Evolutionary conservation across 345 rosid genomes (phyloP).

Genomic region (Murraya paniculata): DNA sequence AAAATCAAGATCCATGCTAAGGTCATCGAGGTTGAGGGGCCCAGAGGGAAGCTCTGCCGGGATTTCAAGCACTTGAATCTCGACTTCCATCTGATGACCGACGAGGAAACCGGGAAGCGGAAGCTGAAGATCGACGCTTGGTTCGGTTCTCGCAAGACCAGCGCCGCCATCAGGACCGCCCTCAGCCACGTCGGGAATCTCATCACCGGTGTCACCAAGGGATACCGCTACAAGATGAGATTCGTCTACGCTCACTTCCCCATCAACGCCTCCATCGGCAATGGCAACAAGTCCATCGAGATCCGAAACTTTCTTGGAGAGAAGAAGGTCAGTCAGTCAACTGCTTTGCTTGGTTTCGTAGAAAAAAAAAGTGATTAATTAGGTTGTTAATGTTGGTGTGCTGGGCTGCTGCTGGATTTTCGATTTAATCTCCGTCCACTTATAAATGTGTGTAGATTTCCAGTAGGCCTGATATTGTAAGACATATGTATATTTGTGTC

Average conservation of each 20-base stretch:
- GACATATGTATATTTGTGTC: no score
- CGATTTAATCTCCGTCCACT: no score
- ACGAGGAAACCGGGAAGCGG: background rate
- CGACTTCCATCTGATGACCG: background rate
- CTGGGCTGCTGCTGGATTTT: no score
- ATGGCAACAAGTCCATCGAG: background rate
- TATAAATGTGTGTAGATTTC: no score
- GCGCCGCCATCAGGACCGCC: background rate
- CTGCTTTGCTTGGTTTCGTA: no score
- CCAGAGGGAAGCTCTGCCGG: background rate
- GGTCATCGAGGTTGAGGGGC: background rate
- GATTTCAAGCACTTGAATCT: background rate
- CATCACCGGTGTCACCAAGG: background rate
- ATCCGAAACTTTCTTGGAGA: background rate
- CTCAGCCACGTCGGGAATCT: background rate
- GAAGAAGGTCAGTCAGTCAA: background rate
- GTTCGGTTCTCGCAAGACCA: background rate
- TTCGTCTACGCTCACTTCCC: background rate
- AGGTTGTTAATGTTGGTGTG: no score
- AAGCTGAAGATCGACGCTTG: background rate
- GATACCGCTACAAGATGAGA: background rate
- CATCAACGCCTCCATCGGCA: background rate
- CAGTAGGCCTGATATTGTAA: no score
- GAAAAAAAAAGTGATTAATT: no score
- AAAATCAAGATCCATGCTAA: background rate